Evolutionary conservation across 1,139 yeast species (phyloP), one percentile per base, ranked within the genome.

Genomic region (Geotrichum bryndzae): DNA sequence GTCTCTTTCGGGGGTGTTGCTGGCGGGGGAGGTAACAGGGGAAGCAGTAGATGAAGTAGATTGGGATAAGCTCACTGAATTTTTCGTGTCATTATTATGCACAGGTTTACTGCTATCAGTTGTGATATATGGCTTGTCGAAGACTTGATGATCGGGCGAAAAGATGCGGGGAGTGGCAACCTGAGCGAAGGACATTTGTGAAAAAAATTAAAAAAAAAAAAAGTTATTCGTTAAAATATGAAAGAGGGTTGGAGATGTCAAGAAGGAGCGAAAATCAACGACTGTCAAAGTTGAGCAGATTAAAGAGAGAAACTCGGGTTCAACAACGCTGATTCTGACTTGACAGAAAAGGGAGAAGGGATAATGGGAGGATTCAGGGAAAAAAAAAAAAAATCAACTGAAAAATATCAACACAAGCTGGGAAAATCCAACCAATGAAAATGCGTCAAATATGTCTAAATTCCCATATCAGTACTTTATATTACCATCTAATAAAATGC

Each of bases 1-100:
- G 11, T 60, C 62, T 22, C 58, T 53, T 48, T 60, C 62, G 6
- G 62, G 62, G 2, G 52, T 8, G 13, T n/a, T 41, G 48, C 22
- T 41, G 13, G 10, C 3, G 23, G 48, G 4, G 23, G 48, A n/a
- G 22, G 8, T 41, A 18, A 18, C 10, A 18, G 48, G 7, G 5
- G 18, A 41, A n/a, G 48, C 7, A 23, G 48, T 41, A 41, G 48
- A 41, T 2, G n/a, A n/a, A n/a, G 48, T 41, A 41, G 48, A 41
- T n/a, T 41, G 48, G 18, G 48, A n/a, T n/a, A 15, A 41, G 48
- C 18, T 41, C 18, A 41, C 18, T 13, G 18, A 23, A 5, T n/a
- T 41, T 41, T 41, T 41, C 2, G 48, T 41, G 8, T 41, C 48
- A 41, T 41, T 41, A 41, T 41, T 23, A n/a, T 41, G 18, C 48